These are phyloP conservation scores for Globisporangium radiosum DNA, from an alignment of 352 stramenopile genomes.

Conservation along the genomic window DNA sequence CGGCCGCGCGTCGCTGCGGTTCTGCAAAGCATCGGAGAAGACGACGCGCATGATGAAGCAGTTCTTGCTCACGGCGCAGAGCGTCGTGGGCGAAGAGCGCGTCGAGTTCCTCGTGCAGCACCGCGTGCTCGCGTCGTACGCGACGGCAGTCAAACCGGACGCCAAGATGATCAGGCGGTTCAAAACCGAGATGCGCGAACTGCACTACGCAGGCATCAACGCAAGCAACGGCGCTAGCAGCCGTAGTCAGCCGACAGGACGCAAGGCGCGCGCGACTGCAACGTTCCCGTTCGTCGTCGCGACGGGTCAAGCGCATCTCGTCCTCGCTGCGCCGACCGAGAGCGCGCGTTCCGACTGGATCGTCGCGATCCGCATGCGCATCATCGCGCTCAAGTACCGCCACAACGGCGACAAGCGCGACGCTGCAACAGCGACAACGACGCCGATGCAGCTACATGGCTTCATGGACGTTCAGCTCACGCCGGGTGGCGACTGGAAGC, in stretches of 20 bases:
- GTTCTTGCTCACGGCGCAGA: conserved; percentile 48
- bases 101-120: conserved; percentile 45
- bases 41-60: conserved; percentile 59
- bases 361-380: conserved; percentile 50
- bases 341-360: conserved; percentile 54
- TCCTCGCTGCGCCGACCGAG: conserved; percentile 36
- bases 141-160: conserved; percentile 28
- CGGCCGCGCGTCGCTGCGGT: conserved; percentile 42
- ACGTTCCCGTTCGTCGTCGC: conserved; percentile 56
- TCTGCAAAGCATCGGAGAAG: conserved; percentile 35
- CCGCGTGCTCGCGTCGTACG: conserved; percentile 28
- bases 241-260: background rate
- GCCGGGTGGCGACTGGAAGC: conserved; percentile 44
- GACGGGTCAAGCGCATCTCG: conserved; percentile 45
- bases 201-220: conserved; percentile 12
- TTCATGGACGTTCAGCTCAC: conserved; percentile 54
- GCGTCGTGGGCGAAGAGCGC: conserved; percentile 48
- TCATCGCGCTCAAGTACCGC: conserved; percentile 61
- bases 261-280: conserved; percentile 10
- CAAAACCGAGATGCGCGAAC: conserved; percentile 24
- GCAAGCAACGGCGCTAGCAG: background rate
- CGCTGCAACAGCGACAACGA: background rate
- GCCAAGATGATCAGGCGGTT: conserved; percentile 25
- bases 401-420: conserved; percentile 20
- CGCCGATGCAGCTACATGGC: conserved; percentile 27